A percentile compares a stretch with the other conserved stretches of the same genome.
phyloP scores from a whole-genome alignment of 1,139 yeast species.

The Hyphopichia wangnamkhiaoensis region DNA sequence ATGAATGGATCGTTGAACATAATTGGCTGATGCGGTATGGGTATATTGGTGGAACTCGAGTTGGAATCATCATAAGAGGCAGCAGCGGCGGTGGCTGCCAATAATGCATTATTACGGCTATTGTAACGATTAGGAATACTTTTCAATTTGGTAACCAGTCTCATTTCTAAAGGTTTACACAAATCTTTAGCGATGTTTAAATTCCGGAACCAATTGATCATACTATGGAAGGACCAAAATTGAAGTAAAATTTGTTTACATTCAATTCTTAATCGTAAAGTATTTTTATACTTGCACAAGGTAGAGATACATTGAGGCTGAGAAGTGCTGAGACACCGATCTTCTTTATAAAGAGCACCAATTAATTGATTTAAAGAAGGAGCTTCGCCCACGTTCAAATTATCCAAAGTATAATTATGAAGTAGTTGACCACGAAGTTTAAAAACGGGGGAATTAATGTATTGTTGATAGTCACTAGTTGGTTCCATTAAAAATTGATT shows the following conservation, averaged over 20 bases:
- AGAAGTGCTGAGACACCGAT: constrained; percentile 11
- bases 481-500: constrained; percentile 44
- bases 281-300: constrained; percentile 37
- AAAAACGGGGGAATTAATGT: constrained; percentile 12
- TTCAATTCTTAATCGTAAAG: constrained; percentile 42
- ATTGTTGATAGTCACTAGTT: constrained; percentile 16
- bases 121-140: constrained; percentile 31
- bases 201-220: constrained; percentile 43
- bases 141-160: constrained; percentile 29
- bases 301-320: constrained; percentile 22
- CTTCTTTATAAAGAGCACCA: constrained; percentile 30
- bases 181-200: constrained; percentile 39
- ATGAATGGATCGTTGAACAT: constrained; percentile 8
- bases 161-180: constrained; percentile 32
- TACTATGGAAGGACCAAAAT: constrained; percentile 44
- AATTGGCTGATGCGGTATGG: constrained; percentile 1
- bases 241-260: constrained; percentile 42
- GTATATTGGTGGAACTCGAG: neutral
- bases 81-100: constrained; percentile 29
- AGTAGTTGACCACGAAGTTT: constrained; percentile 26
- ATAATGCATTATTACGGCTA: constrained; percentile 26
- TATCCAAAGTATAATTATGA: constrained; percentile 32
- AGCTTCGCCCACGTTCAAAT: constrained; percentile 40
- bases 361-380: constrained; percentile 33
- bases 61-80: constrained; percentile 18